Evolutionary conservation across 129 eudicot genomes (phyloP).

Genomic region (Smallanthus sonchifolius): DNA sequence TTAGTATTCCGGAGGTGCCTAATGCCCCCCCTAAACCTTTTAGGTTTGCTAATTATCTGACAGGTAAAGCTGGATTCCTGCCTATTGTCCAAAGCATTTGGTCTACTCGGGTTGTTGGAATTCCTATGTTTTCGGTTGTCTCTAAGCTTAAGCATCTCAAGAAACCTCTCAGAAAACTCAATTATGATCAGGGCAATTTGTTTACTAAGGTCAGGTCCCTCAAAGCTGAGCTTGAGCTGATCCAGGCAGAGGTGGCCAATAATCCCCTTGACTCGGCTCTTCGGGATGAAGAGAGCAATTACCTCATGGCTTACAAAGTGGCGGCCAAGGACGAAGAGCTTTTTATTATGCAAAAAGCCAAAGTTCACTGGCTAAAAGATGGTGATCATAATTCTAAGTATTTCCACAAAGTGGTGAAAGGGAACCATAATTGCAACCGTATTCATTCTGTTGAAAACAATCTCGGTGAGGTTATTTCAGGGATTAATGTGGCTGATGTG

Average conservation of each 20-base stretch:
- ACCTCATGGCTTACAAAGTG: not conserved
- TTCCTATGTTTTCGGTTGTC: not conserved
- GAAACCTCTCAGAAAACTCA: not conserved
- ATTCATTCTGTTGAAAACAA: not conserved
- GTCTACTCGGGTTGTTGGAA: accelerated
- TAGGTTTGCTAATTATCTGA: not conserved
- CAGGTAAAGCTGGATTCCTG: not conserved
- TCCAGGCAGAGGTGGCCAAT: not conserved
- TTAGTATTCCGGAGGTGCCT: accelerated
- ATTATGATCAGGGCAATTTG: not conserved
- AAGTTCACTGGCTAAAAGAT: not conserved
- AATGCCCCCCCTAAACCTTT: not conserved
- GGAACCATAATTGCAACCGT: accelerated
- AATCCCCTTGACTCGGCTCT: not conserved
- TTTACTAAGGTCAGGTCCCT: accelerated
- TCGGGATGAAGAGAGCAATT: not conserved
- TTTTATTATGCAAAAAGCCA: not conserved
- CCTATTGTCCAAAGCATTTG: not conserved
- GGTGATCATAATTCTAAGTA: not conserved
- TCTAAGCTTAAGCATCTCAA: not conserved
- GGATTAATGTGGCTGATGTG: not conserved
- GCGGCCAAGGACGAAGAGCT: not conserved
- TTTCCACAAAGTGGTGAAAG: not conserved
- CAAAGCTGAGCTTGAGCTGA: not conserved
- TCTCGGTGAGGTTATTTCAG: accelerated